phyloP scores from a whole-genome alignment of 1,284 basidiomycete genomes.

The Cystobasidium slooffiae region DNA sequence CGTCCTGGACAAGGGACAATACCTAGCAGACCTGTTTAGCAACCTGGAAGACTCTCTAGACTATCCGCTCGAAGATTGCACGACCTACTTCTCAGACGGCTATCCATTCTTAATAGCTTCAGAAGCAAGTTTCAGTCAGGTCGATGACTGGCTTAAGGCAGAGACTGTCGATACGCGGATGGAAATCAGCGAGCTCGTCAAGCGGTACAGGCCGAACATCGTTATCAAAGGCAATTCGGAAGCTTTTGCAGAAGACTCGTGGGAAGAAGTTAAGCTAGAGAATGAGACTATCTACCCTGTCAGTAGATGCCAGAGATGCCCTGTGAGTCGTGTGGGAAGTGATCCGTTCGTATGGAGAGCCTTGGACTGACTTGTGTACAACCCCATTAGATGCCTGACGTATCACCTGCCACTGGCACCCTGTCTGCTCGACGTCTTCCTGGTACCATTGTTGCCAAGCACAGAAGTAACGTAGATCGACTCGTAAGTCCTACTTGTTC shows the following conservation, averaged over 20 bases:
- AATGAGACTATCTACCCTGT: constrained; percentile 37
- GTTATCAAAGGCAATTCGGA: constrained; percentile 33
- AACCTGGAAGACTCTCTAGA: constrained; percentile 32
- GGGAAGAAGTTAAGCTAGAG: constrained; percentile 30
- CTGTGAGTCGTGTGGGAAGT: constrained; percentile 8
- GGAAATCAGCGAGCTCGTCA: constrained; percentile 19
- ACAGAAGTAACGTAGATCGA: constrained; percentile 32
- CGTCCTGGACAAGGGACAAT: constrained; percentile 21
- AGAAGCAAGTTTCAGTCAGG: constrained; percentile 24
- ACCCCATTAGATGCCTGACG: constrained; percentile 37
- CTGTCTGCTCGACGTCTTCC: constrained; percentile 34
- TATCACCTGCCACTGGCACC: constrained; percentile 21
- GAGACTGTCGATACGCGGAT: constrained; percentile 38
- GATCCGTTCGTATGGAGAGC: not conserved
- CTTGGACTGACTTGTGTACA: not conserved
- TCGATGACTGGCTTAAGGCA: constrained; percentile 15
- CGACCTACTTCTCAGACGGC: constrained; percentile 37
- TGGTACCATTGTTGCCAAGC: constrained; percentile 28
- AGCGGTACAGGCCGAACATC: constrained; percentile 42
- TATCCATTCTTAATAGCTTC: constrained; percentile 35
- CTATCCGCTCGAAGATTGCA: constrained; percentile 38
- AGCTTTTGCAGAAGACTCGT: constrained; percentile 33
- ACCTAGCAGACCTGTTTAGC: constrained; percentile 27
- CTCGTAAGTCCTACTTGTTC: not conserved
- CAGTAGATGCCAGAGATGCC: constrained; percentile 28